Evolutionary conservation across 2,329 filamentous ascomycete genomes (phyloP).

Genomic region (Cladobotryum mycophilum): DNA sequence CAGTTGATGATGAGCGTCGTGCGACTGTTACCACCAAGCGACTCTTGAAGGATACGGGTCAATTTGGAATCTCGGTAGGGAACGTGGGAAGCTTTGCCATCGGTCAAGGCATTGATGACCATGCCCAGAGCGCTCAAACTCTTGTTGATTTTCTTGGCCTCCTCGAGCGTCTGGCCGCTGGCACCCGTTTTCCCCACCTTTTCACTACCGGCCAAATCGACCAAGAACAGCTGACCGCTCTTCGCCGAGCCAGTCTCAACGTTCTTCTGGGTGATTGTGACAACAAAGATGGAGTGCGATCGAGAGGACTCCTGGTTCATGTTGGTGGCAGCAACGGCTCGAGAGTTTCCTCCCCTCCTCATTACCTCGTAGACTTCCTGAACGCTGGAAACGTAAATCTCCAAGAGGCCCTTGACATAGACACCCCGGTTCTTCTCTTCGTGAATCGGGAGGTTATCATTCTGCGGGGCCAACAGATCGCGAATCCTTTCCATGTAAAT

Average conservation of each 20-base stretch:
- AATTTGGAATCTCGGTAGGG: slow-evolving; percentile 98
- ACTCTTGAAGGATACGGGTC: slow-evolving; percentile 94
- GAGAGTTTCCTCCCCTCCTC: slow-evolving; percentile 80
- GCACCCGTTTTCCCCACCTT: slow-evolving; percentile 98
- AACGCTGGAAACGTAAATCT: slow-evolving; percentile 93
- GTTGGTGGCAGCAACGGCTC: slow-evolving; percentile 93
- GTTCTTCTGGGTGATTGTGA: slow-evolving; percentile 96
- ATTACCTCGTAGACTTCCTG: slow-evolving; percentile 96
- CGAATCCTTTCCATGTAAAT: slow-evolving; percentile 99
- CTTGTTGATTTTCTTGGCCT: slow-evolving; percentile 99
- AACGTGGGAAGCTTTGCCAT: slow-evolving; percentile 93
- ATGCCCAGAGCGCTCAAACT: slow-evolving; percentile 96
- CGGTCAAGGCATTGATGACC: slow-evolving; percentile 97
- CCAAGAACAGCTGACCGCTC: slow-evolving; percentile 92
- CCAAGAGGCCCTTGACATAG: slow-evolving; percentile 90
- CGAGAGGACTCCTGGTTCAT: slow-evolving; percentile 99
- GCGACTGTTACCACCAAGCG: slow-evolving; percentile 90
- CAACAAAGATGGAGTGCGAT: slow-evolving; percentile 96
- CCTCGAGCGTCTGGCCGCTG: slow-evolving; percentile 92
- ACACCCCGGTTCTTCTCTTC: slow-evolving; percentile 95
- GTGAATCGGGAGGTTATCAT: slow-evolving; percentile 95
- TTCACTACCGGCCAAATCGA: slow-evolving; percentile 96
- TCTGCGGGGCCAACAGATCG: slow-evolving; percentile 84
- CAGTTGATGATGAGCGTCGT: slow-evolving; percentile 99
- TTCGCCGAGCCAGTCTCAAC: slow-evolving; percentile 93